Evolutionary conservation across 192 early-diverging fungal species (phyloP).

Genomic region (Powellomyces hirtus): DNA sequence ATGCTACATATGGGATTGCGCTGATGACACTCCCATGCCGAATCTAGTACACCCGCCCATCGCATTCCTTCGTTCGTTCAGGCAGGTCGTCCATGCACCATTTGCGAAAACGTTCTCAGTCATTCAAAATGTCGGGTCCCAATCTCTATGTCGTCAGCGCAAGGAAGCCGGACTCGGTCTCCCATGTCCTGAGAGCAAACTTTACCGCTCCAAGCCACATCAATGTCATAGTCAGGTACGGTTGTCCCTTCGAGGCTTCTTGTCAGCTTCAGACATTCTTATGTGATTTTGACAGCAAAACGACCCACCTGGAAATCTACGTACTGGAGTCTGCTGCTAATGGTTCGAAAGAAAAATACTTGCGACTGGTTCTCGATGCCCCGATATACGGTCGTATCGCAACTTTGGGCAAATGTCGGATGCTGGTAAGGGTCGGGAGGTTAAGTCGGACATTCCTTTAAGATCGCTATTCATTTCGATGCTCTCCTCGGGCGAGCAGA

Average conservation of each 20-base stretch:
- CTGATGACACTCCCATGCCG: no score
- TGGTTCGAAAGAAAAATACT: slow-evolving; percentile 7
- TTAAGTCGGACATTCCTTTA: no score
- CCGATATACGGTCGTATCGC: slow-evolving; percentile 70
- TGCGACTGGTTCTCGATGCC: slow-evolving; percentile 58
- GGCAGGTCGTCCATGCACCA: no score
- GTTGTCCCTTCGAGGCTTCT: not conserved
- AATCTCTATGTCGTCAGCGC: slow-evolving; percentile 72
- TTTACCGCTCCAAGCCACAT: slow-evolving; percentile 61
- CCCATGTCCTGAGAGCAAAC: slow-evolving; percentile 56
- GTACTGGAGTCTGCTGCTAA: slow-evolving; percentile 13
- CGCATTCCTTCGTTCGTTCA: no score
- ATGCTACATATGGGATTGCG: no score
- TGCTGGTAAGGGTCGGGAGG: slow-evolving; percentile 28
- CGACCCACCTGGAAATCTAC: slow-evolving; percentile 33
- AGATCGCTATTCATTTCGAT: no score
- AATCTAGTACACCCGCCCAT: no score
- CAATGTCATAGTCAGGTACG: slow-evolving; percentile 75
- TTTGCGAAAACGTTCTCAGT: no score
- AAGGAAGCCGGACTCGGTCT: slow-evolving; percentile 74
- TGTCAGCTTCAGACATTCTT: not conserved
- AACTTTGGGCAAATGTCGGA: slow-evolving; percentile 48
- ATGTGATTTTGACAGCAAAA: slow-evolving; percentile 24
- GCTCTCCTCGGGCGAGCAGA: no score
- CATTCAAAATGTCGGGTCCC: no score